These are phyloP conservation scores for Coemansia sp. DNA, from an alignment of 192 early-diverging fungal genomes.

Conservation along the genomic window DNA sequence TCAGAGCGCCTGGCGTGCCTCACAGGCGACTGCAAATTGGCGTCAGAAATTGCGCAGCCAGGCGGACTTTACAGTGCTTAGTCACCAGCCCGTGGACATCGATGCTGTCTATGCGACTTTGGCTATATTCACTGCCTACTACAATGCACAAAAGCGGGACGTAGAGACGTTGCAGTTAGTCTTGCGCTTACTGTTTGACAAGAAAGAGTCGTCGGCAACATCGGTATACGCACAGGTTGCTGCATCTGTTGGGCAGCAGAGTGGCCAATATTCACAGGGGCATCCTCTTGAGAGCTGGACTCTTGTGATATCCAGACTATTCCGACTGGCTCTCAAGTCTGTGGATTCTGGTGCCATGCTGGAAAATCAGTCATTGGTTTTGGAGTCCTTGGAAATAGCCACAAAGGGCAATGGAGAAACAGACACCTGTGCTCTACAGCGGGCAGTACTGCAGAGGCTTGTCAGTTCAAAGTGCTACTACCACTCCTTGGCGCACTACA, in stretches of 20 bases:
- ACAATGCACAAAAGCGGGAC: slow-evolving; percentile 14
- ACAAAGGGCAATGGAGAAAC: too few relatives aligned
- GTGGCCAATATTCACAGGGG: too few relatives aligned
- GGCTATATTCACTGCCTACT: slow-evolving; percentile 26
- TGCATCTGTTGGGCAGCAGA: too few relatives aligned
- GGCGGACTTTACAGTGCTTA: slow-evolving; percentile 16
- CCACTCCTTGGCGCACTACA: slow-evolving; percentile 19
- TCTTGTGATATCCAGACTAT: too few relatives aligned
- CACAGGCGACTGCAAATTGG: slow-evolving; percentile 12
- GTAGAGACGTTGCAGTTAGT: slow-evolving; percentile 9
- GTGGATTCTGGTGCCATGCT: too few relatives aligned
- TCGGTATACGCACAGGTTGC: too few relatives aligned
- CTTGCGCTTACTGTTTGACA: slow-evolving; percentile 21
- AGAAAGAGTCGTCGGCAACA: too few relatives aligned
- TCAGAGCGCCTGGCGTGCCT: slow-evolving; percentile 53
- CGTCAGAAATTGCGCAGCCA: slow-evolving; percentile 18
- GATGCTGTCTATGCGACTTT: slow-evolving; percentile 2
- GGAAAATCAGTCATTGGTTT: too few relatives aligned
- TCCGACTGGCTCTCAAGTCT: too few relatives aligned
- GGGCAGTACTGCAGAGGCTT: slow-evolving; percentile 10
- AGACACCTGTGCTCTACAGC: neutral
- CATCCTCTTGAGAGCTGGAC: too few relatives aligned
- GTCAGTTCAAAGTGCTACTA: slow-evolving; percentile 13
- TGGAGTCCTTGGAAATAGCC: too few relatives aligned
- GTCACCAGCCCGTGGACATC: neutral